Percentiles rank a stretch among this genome's conserved stretches.
phyloP scores from a whole-genome alignment of 2,329 filamentous ascomycete genomes.

The Byssoonygena ceratinophila region DNA sequence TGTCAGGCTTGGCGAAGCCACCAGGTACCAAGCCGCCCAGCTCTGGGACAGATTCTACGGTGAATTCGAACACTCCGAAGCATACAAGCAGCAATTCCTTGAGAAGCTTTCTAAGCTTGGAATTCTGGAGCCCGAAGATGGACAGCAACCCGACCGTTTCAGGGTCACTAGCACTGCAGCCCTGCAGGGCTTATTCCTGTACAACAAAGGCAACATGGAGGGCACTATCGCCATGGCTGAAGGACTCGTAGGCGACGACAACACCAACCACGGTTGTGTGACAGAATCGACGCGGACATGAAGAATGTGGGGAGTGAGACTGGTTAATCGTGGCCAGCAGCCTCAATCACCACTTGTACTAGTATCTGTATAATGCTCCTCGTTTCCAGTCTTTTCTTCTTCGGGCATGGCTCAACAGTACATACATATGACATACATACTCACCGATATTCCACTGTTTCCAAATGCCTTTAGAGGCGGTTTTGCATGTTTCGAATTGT shows the following conservation, averaged over 20 bases:
- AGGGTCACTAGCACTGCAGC: slow-evolving; percentile 72
- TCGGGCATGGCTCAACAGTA: too few relatives aligned
- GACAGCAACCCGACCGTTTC: slow-evolving; percentile 37
- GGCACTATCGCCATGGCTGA: slow-evolving; percentile 76
- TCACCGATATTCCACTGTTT: neutral
- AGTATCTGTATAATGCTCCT: neutral
- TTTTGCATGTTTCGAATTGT: too few relatives aligned
- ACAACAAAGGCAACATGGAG: slow-evolving; percentile 83
- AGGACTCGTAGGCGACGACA: slow-evolving; percentile 21
- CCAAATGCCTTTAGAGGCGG: too few relatives aligned
- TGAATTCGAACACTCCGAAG: slow-evolving; percentile 58
- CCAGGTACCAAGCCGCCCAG: slow-evolving; percentile 66
- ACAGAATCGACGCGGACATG: neutral
- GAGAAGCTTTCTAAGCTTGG: slow-evolving; percentile 57
- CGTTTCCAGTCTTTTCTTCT: neutral
- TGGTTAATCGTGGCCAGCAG: too few relatives aligned
- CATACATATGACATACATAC: too few relatives aligned
- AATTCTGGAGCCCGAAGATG: slow-evolving; percentile 51
- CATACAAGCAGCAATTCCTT: slow-evolving; percentile 59
- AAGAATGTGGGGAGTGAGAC: neutral
- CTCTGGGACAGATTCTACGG: slow-evolving; percentile 96
- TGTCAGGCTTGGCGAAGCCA: slow-evolving; percentile 77
- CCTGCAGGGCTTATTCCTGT: slow-evolving; percentile 86
- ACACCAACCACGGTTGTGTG: neutral
- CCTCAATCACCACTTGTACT: neutral